Evolutionary conservation across 2,329 filamentous ascomycete genomes (phyloP), one percentile per base, ranked within the genome.

Genomic region (Sordariomycetes sp.): DNA sequence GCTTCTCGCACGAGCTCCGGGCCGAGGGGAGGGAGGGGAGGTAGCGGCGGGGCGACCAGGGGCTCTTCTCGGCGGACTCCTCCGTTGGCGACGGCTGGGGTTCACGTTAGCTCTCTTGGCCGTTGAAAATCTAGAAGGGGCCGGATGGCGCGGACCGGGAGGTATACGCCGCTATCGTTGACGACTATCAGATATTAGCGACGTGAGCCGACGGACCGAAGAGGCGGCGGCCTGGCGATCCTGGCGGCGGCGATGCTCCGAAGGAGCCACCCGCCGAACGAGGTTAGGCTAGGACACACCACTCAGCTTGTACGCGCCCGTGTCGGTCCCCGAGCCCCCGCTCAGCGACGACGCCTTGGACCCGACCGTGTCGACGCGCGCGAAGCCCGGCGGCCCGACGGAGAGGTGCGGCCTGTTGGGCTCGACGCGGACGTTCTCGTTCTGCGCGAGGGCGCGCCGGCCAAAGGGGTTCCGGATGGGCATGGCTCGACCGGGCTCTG

Each of bases 101-200:
- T 52, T 52, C 24, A 17, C 12, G 25, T 52, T 32, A 32, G 51
- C 17, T 13, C 34, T 13, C 15, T 34, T 3, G 4, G 3, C 3
- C 3, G 22, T 22, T 32, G 12, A 24, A 17, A 3, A 3, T 22
- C 5, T 50, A 5, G 10, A 12, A 32, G 39, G 48, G 22, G n/a
- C 28, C 10, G 10, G 17, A 34, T 34, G 54, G 54, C 59, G 65
- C 82, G 72, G 84, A 94, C 90, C 64, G 92, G 92, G 63, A 97
- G 81, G 73, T 95, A 97, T 61, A 96, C 87, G 63, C 92, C 92
- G 69, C 88, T 95, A 72, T 95, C 91, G 68, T 95, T 95, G 70
- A 97, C 94, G 62, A 96, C 92, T 96, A 69, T 60, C 57, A 51
- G 12, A 52, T 13, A n/a, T 52, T 10, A 50, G 45, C 20, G 17